Evolutionary conservation across 371 early-diverging fungal species (phyloP).

Genomic region (Blastocladiella emersonii): DNA sequence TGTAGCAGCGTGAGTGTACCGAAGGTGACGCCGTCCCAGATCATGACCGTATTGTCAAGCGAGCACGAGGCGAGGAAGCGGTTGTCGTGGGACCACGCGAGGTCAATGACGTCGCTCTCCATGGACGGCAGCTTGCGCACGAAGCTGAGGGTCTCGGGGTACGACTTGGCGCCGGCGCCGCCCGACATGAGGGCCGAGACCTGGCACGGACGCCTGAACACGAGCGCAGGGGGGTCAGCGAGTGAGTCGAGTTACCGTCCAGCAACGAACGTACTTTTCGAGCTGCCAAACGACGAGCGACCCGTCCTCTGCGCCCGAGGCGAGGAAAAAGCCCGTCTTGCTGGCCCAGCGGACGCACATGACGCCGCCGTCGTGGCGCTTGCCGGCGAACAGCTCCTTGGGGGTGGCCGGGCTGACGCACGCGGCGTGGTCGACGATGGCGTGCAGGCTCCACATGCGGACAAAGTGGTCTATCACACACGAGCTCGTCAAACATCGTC

Average conservation of each 20-base stretch:
- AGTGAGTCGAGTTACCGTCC: too few species aligned
- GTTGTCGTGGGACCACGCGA: slow-evolving; percentile 37
- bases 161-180: background rate
- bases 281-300: slow-evolving; percentile 84
- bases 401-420: background rate
- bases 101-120: slow-evolving; percentile 61
- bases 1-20: slow-evolving; percentile 30
- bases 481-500: too few species aligned
- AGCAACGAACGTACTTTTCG: slow-evolving; percentile 31
- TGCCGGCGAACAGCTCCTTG: background rate
- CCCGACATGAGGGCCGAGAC: background rate
- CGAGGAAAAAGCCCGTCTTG: slow-evolving; percentile 56
- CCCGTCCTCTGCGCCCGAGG: slow-evolving; percentile 77
- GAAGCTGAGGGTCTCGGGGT: background rate
- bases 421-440: background rate
- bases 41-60: slow-evolving; percentile 63
- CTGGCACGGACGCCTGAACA: background rate
- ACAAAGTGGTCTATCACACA: background rate
- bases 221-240: too few species aligned
- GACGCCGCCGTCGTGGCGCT: slow-evolving; percentile 45
- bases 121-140: background rate
- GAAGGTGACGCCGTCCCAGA: slow-evolving; percentile 73
- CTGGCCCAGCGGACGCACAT: slow-evolving; percentile 80
- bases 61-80: slow-evolving; percentile 81
- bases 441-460: background rate